These are phyloP conservation scores for Coemansia sp. DNA, from an alignment of 371 early-diverging fungal species.

Conservation along the genomic window DNA sequence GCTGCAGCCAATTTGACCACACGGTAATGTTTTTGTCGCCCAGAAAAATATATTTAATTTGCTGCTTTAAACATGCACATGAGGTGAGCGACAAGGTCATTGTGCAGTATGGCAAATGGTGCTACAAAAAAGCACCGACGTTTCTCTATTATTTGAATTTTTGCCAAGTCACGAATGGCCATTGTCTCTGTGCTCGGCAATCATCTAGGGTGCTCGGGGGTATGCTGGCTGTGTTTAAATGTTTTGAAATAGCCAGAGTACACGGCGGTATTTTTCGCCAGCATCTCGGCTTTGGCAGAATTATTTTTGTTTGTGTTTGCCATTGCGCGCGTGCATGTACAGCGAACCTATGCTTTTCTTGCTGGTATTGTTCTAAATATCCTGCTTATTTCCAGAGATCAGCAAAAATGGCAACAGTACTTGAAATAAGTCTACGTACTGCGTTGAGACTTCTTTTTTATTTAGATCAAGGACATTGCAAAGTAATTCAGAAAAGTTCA, in stretches of 20 bases:
- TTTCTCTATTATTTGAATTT: neutral
- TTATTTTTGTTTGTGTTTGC: neutral
- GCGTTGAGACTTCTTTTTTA: neutral
- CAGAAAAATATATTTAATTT: neutral
- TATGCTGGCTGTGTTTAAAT: neutral
- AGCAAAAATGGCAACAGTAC: neutral
- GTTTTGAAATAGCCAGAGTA: neutral
- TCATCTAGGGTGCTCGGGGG: neutral
- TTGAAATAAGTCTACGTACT: neutral
- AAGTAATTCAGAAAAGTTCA: neutral
- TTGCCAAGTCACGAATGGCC: neutral
- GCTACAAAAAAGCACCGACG: neutral
- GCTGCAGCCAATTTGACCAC: neutral
- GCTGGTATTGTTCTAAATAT: conserved; percentile 1
- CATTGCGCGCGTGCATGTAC: neutral
- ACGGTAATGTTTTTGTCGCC: neutral
- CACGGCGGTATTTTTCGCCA: neutral
- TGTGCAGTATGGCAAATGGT: neutral
- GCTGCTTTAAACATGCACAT: neutral
- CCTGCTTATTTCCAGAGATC: neutral
- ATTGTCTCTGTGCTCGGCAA: neutral
- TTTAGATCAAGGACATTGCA: neutral
- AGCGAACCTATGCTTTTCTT: neutral
- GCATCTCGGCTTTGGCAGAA: neutral
- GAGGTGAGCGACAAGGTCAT: neutral